These are phyloP conservation scores for Brettanomyces custersianus DNA, from an alignment of 805 yeast species.

Conservation along the genomic window DNA sequence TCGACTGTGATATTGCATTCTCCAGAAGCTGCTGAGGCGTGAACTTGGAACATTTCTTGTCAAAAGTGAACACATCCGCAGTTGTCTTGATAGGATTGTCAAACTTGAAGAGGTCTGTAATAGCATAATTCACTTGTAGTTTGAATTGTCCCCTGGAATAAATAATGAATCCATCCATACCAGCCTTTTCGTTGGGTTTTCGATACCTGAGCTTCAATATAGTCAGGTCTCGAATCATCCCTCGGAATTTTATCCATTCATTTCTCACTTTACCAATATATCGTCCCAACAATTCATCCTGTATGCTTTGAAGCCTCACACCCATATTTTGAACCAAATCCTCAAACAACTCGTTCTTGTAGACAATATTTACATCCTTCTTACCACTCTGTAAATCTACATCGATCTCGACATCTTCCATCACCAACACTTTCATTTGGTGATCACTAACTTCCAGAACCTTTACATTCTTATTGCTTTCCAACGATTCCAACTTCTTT, in stretches of 20 bases:
- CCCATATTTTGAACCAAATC: constrained; percentile 3
- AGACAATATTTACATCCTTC: background rate
- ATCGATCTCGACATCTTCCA: constrained; percentile 5
- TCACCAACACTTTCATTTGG: constrained; percentile 4
- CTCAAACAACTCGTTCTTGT: constrained; percentile 2
- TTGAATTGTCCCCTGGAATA: constrained; percentile 6
- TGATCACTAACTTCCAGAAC: constrained; percentile 6
- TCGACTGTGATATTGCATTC: background rate
- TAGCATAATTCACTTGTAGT: constrained; percentile 5
- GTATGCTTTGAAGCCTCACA: background rate
- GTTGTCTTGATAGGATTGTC: constrained; percentile 4
- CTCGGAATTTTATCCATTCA: constrained; percentile 5
- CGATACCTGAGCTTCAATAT: constrained; percentile 5
- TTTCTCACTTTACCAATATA: constrained; percentile 4
- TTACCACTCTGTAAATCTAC: constrained; percentile 6
- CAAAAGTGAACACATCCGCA: background rate
- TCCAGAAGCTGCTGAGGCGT: background rate
- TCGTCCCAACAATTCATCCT: constrained; percentile 4
- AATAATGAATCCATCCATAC: background rate
- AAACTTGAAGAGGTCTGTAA: constrained; percentile 6
- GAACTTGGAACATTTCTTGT: too few relatives aligned
- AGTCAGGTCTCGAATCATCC: constrained; percentile 7
- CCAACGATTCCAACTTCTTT: constrained; percentile 8
- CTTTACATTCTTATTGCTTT: constrained; percentile 7
- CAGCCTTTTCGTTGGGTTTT: background rate